phyloP scores from a whole-genome alignment of 306 rosid species.

The Sicyos edulis region DNA sequence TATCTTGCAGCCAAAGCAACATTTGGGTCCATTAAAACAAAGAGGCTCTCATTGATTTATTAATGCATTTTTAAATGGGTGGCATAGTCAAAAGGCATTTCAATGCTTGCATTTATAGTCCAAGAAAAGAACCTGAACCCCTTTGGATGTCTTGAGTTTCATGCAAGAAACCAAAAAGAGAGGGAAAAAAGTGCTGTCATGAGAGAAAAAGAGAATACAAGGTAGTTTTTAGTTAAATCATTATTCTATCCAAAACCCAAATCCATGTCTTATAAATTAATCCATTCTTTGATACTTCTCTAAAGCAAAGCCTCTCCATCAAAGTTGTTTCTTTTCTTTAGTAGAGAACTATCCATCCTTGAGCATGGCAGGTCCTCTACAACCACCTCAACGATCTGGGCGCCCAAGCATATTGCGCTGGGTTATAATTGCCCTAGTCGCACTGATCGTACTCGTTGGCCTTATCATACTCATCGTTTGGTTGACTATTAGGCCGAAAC shows the following conservation, averaged over 20 bases:
- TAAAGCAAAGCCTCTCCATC: not conserved
- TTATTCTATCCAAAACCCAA: conserved; percentile 14
- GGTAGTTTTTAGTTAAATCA: not conserved
- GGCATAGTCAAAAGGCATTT: not conserved
- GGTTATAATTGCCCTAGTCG: conserved; percentile 37
- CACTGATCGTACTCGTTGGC: conserved; percentile 46
- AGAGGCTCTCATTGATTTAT: not conserved
- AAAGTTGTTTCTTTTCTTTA: not conserved
- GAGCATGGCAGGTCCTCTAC: conserved; percentile 42
- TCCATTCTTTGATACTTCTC: not conserved
- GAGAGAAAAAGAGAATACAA: not conserved
- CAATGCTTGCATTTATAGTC: conserved; percentile 5
- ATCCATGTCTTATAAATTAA: conserved; percentile 17
- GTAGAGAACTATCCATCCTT: not conserved
- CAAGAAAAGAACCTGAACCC: conserved; percentile 36
- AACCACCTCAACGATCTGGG: conserved; percentile 12
- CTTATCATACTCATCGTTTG: conserved; percentile 59
- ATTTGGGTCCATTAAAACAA: not conserved
- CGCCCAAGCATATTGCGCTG: conserved; percentile 27
- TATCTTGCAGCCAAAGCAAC: conserved; percentile 19
- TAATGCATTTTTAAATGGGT: not conserved
- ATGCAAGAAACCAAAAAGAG: conserved; percentile 60
- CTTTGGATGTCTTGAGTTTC: conserved; percentile 81
- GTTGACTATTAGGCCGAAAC: conserved; percentile 57
- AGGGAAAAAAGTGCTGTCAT: too few relatives aligned